phyloP scores from a whole-genome alignment of 1,284 basidiomycete genomes.

The Tetrapyrgos nigripes region DNA sequence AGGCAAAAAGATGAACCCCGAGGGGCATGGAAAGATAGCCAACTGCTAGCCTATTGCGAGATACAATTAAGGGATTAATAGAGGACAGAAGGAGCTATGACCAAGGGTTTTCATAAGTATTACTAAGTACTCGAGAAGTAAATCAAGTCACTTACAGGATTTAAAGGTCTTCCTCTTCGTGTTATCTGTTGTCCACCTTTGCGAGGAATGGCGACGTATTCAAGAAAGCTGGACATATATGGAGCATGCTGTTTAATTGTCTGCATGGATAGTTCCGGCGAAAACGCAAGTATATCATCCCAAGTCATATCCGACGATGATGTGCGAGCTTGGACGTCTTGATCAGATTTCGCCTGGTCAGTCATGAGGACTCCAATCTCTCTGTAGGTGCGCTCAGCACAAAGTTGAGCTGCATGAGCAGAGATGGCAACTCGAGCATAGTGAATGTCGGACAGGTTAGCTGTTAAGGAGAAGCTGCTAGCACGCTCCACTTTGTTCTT shows the following conservation, averaged over 20 bases:
- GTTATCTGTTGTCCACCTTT: neutral
- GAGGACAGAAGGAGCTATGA: neutral
- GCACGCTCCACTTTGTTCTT: neutral
- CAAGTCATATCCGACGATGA: neutral
- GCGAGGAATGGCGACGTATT: neutral
- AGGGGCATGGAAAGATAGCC: conserved; percentile 3
- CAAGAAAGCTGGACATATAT: neutral
- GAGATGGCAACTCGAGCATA: neutral
- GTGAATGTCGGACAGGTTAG: neutral
- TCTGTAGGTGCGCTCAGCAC: neutral
- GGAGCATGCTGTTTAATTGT: neutral
- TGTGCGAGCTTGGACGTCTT: neutral
- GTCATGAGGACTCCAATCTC: neutral
- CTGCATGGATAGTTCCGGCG: neutral
- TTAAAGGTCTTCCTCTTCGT: neutral
- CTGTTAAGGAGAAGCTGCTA: neutral
- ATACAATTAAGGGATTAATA: neutral
- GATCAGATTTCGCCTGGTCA: neutral
- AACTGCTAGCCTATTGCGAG: neutral
- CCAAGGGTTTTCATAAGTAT: neutral
- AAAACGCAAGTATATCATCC: neutral
- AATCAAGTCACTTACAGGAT: neutral
- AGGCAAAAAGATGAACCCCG: neutral
- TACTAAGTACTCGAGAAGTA: no score
- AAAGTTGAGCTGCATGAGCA: neutral